Evolutionary conservation across 805 yeast species (phyloP), one percentile per base, ranked within the genome.

Genomic region (Blastobotrys chiropterorum): DNA sequence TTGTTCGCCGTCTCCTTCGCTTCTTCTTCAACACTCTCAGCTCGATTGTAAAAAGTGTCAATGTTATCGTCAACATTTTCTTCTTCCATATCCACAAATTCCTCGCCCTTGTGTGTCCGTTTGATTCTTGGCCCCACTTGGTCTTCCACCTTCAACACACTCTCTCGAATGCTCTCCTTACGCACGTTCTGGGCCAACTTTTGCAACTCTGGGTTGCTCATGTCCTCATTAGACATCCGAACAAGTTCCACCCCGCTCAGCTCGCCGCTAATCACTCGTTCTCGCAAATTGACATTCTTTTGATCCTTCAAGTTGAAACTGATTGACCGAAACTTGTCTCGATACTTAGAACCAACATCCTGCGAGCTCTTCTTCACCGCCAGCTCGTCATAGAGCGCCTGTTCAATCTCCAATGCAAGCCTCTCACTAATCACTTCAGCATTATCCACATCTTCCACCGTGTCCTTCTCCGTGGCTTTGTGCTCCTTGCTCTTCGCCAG

Each of bases 61-160:
- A 26, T 6, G 34, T 11, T 11, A 2, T 51, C 56, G 17, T 38
- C 44, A 3, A 45, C 58, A n/a, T 42, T 53, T 66, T 63, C 65
- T 40, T 74, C 78, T 51, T 85, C 95, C 3, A 87, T 75, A 51
- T 85, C 95, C 3, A 87, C 75, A n/a, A 86, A 66, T 62, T 86
- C 90, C 55, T 90, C 96, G 21, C 97, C 96, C 65, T 85, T 86
- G 65, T 89, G 96, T 2, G 96, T 87, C 60, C 89, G 76, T 58
- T 88, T 75, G 57, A 87, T 80, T 44, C 82, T 76, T 15, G 89
- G 89, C 31, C 74, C 80, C 13, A 22, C 39, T 5, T 22, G 17
- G 40, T 73, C 77, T 38, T 78, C 80, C 20, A 68, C 75, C 43
- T 82, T 82, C 47, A 90, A 69, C 13, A 90, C 85, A 15, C 86